phyloP scores from a whole-genome alignment of 305 asterid species.

The Fraxinus angustifolia region DNA sequence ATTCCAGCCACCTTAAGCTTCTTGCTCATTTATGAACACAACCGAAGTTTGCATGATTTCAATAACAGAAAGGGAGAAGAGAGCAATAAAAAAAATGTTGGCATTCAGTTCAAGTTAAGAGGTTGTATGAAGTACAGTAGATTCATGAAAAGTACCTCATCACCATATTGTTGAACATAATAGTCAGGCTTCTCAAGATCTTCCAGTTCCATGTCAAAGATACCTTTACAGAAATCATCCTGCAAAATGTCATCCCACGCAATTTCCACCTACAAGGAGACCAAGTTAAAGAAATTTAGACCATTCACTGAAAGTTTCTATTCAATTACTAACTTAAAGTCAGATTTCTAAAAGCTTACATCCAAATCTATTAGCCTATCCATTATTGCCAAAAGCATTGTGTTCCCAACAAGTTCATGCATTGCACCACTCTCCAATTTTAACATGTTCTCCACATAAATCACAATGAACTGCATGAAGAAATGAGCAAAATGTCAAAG shows the following conservation, averaged over 20 bases:
- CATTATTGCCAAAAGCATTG: slow-evolving; percentile 52
- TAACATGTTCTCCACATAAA: slow-evolving; percentile 83
- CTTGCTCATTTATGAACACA: background rate
- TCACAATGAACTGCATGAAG: slow-evolving; percentile 48
- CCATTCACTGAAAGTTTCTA: slow-evolving; percentile 8
- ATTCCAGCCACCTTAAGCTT: background rate
- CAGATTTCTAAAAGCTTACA: slow-evolving; percentile 48
- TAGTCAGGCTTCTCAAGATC: slow-evolving; percentile 55
- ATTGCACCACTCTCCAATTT: slow-evolving; percentile 67
- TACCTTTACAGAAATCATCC: slow-evolving; percentile 74
- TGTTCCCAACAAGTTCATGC: slow-evolving; percentile 66
- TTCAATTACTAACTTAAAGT: background rate
- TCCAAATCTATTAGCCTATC: slow-evolving; percentile 80
- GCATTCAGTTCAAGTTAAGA: slow-evolving; percentile 7
- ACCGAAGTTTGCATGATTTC: background rate
- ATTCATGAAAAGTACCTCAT: slow-evolving; percentile 44
- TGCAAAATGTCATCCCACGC: slow-evolving; percentile 77
- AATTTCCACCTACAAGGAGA: slow-evolving; percentile 59
- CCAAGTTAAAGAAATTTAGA: background rate
- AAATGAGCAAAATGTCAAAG: background rate
- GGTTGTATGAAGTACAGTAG: background rate
- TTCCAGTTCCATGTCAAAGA: slow-evolving; percentile 86
- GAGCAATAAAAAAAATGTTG: background rate
- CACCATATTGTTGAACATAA: slow-evolving; percentile 42
- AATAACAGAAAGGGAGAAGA: background rate